Evolutionary conservation across 176 grass and related monocot genomes (phyloP).

Genomic region (Aegilops speltoides): DNA sequence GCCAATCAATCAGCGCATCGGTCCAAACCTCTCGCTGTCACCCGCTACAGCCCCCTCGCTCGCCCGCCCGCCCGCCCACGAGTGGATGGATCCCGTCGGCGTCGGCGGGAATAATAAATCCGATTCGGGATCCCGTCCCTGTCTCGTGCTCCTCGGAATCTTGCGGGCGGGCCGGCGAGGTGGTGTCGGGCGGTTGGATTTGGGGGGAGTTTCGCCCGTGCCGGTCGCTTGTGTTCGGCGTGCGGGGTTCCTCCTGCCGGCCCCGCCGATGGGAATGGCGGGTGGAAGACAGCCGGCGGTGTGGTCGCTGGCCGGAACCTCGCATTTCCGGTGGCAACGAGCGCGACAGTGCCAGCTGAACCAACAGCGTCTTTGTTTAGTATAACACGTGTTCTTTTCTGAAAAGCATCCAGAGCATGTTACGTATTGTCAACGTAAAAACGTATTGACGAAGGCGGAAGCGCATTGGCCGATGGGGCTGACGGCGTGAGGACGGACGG

Average conservation of each 20-base stretch:
- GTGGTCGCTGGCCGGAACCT: neutral
- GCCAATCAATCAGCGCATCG: neutral
- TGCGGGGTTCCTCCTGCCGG: neutral
- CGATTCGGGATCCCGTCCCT: neutral
- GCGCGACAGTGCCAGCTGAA: neutral
- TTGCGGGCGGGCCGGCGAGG: neutral
- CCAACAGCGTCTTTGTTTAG: neutral
- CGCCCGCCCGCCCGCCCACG: neutral
- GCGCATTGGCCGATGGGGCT: too few relatives aligned
- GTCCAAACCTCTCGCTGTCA: slow-evolving; percentile 31
- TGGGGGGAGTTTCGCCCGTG: neutral
- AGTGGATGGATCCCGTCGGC: slow-evolving; percentile 7
- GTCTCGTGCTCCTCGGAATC: slow-evolving; percentile 23
- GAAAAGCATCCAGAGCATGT: accelerated
- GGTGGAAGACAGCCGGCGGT: too few relatives aligned
- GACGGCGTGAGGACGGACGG: neutral
- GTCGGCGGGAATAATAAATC: slow-evolving; percentile 1
- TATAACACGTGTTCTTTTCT: neutral
- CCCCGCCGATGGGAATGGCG: neutral
- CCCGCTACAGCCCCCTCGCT: neutral
- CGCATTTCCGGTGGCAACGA: neutral
- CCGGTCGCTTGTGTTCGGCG: slow-evolving; percentile 17
- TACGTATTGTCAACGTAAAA: neutral
- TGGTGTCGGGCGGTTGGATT: slow-evolving; percentile 22
- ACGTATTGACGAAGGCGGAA: neutral